Conservation (phyloP, 2,329 filamentous ascomycete genomes). For the Chrysoporthe deuterocubensis region DNA sequence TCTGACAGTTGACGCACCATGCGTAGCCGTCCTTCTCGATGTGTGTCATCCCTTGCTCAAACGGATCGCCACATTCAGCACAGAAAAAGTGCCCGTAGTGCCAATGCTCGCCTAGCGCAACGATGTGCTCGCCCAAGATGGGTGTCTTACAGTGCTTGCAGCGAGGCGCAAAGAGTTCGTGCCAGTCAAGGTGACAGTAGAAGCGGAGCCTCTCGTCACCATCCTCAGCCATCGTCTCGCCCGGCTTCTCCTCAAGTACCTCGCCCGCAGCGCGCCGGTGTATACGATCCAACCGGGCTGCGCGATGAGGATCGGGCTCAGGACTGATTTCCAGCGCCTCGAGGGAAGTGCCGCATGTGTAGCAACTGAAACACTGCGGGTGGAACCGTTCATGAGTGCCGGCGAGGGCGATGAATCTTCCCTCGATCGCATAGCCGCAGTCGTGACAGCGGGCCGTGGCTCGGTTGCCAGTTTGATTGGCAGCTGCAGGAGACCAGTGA, state of each 20-base stretch:
- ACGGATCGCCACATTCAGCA: constrained; percentile 96
- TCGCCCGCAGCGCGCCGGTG: constrained; percentile 62
- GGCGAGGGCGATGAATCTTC: constrained; percentile 83
- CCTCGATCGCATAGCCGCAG: constrained; percentile 83
- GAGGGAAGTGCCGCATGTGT: constrained; percentile 82
- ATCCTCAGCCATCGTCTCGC: constrained; percentile 69
- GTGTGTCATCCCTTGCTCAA: constrained; percentile 70
- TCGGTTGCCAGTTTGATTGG: constrained; percentile 48
- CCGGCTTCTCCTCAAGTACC: constrained; percentile 64
- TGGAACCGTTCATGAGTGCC: constrained; percentile 80
- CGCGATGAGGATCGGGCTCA: constrained; percentile 76
- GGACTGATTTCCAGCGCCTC: constrained; percentile 97
- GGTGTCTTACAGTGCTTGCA: constrained; percentile 97
- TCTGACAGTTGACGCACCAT: constrained; percentile 94
- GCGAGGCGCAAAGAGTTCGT: constrained; percentile 88
- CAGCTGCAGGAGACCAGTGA: constrained; percentile 63
- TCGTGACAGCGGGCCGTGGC: constrained; percentile 79
- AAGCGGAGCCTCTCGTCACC: constrained; percentile 78
- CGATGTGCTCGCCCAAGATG: constrained; percentile 92
- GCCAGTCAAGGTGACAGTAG: constrained; percentile 98
- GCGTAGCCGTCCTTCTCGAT: constrained; percentile 97
- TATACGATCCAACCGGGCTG: constrained; percentile 75
- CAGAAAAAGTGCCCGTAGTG: constrained; percentile 99
- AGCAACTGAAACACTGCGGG: constrained; percentile 89
- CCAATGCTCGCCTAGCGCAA: constrained; percentile 94